Evolutionary conservation across 495 filamentous ascomycete genomes (phyloP).

Genomic region (Durotheca rogersii): DNA sequence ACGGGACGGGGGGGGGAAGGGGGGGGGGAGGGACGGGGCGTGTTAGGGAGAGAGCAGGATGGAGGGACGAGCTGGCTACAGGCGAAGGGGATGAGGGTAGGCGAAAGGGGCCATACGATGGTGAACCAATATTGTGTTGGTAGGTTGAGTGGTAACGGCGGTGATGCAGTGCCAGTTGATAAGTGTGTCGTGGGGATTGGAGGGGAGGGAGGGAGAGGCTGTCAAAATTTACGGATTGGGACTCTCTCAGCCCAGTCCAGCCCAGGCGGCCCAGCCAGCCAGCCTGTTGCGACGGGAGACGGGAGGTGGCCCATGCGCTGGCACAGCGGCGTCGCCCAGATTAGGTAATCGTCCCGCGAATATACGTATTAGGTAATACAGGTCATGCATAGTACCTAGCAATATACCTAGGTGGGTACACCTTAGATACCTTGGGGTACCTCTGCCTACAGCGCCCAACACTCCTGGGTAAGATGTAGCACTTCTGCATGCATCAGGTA

Average conservation of each 20-base stretch:
- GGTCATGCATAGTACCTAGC: too few species aligned
- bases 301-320: not conserved
- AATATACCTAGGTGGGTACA: too few species aligned
- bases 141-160: too few species aligned
- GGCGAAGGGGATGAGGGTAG: slow-evolving; percentile 3
- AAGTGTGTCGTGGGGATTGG: slow-evolving; percentile 25
- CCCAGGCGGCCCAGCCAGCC: not conserved
- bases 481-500: too few species aligned
- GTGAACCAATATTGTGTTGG: slow-evolving; percentile 21
- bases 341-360: too few species aligned
- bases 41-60: not conserved
- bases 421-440: too few species aligned
- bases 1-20: not conserved
- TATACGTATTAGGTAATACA: too few species aligned
- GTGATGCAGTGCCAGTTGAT: slow-evolving; percentile 20
- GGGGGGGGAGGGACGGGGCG: not conserved
- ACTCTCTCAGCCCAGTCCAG: slow-evolving; percentile 29
- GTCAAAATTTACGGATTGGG: slow-evolving; percentile 13
- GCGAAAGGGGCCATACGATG: slow-evolving; percentile 18
- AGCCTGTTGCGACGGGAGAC: not conserved
- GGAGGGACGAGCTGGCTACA: not conserved
- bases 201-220: slow-evolving; percentile 20
- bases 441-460: too few species aligned
- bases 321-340: not conserved
- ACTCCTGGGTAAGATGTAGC: too few species aligned